A percentile compares a stretch with the other conserved stretches of the same genome.
phyloP scores from a whole-genome alignment of 2,329 filamentous ascomycete genomes.

The Pseudogymnoascus destructans region DNA sequence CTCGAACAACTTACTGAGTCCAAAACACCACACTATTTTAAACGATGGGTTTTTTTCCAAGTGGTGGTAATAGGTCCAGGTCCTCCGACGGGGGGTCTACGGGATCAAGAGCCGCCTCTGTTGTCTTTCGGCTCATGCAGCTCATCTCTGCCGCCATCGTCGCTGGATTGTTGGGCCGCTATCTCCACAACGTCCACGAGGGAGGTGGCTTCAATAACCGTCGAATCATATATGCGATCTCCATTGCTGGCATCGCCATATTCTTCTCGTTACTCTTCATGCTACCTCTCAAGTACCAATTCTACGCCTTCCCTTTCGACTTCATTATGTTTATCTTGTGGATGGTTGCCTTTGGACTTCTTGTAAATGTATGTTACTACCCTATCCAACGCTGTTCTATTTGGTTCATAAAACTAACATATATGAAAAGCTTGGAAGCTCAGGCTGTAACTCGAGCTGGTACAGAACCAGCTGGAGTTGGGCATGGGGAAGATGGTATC shows the following conservation, averaged over 20 bases:
- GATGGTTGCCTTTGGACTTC: conserved; percentile 11
- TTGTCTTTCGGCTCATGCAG: conserved; percentile 3
- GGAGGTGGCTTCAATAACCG: neutral
- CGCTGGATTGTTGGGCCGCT: conserved; percentile 7
- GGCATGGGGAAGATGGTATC: conserved; percentile 9
- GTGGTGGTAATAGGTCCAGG: neutral
- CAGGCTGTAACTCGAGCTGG: conserved; percentile 9
- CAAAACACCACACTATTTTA: neutral
- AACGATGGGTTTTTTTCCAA: conserved; percentile 8
- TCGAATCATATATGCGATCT: conserved; percentile 2
- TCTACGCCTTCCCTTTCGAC: conserved; percentile 8
- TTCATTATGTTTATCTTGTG: conserved; percentile 7
- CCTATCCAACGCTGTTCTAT: neutral
- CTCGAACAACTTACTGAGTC: neutral
- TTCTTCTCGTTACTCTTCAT: conserved; percentile 9
- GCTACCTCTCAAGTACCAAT: conserved; percentile 9
- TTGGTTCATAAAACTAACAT: conserved; percentile 1
- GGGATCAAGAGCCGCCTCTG: neutral
- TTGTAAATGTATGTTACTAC: neutral
- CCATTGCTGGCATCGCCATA: conserved; percentile 8
- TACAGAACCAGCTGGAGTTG: conserved; percentile 4
- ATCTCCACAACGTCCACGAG: neutral
- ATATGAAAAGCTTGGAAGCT: neutral
- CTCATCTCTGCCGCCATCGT: conserved; percentile 7
- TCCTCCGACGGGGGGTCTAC: neutral